Evolutionary conservation across 2,329 filamentous ascomycete genomes (phyloP), one percentile per base, ranked within the genome.

Genomic region (Amesomyces nigricolor): DNA sequence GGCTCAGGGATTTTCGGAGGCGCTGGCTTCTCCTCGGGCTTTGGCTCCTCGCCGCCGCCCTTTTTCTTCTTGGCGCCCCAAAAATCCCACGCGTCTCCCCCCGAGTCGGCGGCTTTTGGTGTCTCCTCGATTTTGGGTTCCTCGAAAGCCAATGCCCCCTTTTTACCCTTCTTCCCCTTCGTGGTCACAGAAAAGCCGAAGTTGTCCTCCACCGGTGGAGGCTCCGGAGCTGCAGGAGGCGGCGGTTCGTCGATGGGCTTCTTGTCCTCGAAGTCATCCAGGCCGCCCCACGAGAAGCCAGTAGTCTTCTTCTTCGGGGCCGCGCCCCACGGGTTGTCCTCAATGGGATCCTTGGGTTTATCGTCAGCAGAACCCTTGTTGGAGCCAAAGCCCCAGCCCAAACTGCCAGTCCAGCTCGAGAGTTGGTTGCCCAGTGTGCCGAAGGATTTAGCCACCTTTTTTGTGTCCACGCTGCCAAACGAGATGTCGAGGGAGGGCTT

Each of bases 401-500:
- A 8, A 38, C 38, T 71, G 44, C 77, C 78, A n/a, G 78, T 75
- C 81, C 82, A 86, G 61, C 75, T 79, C 56, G 77, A 76, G 35
- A 35, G 9, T 3, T 4, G 7, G 9, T 35, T 35, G 32, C 81
- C 81, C 82, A 83, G 87, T 39, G 74, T 71, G 47, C 82, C 77
- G 62, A 87, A 78, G 3, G 70, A 61, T 16, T 65, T 43, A 19
- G 17, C 58, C 39, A 35, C 32, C 11, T 69, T 65, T 60, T 79
- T 79, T 11, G 66, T 66, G 38, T 73, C 73, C 5, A 69, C 70
- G n/a, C 72, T 67, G 48, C 77, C 78, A 62, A 83, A 77, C 57
- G 74, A 78, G 13, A 83, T 65, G 58, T 84, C 80, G 5, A 83
- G 66, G 53, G 81, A 79, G 1, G 82, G 80, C n/a, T 73, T 75